Percentiles rank a stretch among this genome's conserved stretches.
phyloP scores from a whole-genome alignment of 2,329 filamentous ascomycete species.

The Penicillium sp. region DNA sequence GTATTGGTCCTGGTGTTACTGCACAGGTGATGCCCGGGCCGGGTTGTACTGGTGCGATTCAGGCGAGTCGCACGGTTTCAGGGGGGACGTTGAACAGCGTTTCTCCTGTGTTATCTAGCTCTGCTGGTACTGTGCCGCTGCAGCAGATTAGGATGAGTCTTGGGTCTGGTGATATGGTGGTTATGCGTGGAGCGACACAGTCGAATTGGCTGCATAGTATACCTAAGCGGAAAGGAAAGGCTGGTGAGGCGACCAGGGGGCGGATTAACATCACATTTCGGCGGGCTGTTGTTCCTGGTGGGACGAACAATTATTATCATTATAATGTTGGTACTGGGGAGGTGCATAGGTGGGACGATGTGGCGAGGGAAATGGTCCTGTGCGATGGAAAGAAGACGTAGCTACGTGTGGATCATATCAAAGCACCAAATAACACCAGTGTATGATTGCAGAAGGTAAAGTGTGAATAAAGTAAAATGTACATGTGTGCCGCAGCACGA shows the following conservation, averaged over 20 bases:
- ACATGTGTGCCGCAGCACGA: constrained; percentile 8
- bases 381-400: not conserved
- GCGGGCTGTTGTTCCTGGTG: constrained; percentile 66
- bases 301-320: constrained; percentile 79
- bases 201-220: constrained; percentile 75
- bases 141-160: constrained; percentile 55
- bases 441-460: not conserved
- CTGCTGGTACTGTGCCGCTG: constrained; percentile 12
- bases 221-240: constrained; percentile 66
- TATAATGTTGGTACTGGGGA: constrained; percentile 74
- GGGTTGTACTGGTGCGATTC: not conserved
- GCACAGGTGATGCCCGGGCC: not conserved
- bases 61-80: not conserved
- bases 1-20: no score
- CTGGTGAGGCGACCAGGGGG: constrained; percentile 57
- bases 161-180: constrained; percentile 70
- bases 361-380: constrained; percentile 27
- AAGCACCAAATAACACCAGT: not conserved
- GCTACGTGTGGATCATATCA: not conserved
- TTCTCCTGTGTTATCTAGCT: no score
- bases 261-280: constrained; percentile 78
- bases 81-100: not conserved
- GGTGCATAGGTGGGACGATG: constrained; percentile 66
- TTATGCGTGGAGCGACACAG: constrained; percentile 76
- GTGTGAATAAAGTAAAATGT: constrained; percentile 3